Percentiles rank a stretch among this genome's conserved stretches.
These are phyloP conservation scores for Kandelia obovata DNA, from an alignment of 345 rosid genomes.

Conservation along the genomic window DNA sequence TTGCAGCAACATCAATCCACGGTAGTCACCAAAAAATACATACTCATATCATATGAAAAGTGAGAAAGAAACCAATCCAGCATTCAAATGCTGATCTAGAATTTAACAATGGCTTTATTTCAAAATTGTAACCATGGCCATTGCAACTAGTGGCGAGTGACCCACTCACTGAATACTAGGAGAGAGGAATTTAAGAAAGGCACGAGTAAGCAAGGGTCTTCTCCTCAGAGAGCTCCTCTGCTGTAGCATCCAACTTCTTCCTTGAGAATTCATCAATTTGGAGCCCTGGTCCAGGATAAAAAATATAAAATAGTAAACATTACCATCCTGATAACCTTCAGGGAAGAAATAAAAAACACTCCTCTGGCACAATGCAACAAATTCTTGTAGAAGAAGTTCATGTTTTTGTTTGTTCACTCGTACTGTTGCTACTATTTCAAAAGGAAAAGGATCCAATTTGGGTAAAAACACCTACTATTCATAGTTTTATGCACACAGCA, in stretches of 20 bases:
- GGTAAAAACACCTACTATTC: no score
- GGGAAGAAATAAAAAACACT: no score
- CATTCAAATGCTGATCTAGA: constrained; percentile 9
- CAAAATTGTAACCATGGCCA: constrained; percentile 20
- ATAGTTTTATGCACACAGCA: no score
- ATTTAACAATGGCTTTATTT: constrained; percentile 31
- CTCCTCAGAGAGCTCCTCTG: constrained; percentile 86
- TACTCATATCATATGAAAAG: not conserved
- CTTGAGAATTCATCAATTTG: constrained; percentile 81
- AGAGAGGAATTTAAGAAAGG: constrained; percentile 46
- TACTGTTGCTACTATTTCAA: no score
- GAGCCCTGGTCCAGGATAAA: constrained; percentile 46
- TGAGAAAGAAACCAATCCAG: constrained; percentile 3
- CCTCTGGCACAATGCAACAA: no score
- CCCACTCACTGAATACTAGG: constrained; percentile 1
- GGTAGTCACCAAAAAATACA: not conserved
- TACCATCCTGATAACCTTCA: not conserved
- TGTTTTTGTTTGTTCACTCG: no score
- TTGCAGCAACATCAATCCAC: no score
- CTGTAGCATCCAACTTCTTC: constrained; percentile 92
- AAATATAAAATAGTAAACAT: not conserved
- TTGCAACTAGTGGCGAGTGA: not conserved
- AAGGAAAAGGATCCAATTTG: no score
- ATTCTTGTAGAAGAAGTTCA: no score
- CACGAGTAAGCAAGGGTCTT: constrained; percentile 96